Conservation (phyloP, 495 filamentous ascomycete species). For the Aeminium ludgeri region DNA sequence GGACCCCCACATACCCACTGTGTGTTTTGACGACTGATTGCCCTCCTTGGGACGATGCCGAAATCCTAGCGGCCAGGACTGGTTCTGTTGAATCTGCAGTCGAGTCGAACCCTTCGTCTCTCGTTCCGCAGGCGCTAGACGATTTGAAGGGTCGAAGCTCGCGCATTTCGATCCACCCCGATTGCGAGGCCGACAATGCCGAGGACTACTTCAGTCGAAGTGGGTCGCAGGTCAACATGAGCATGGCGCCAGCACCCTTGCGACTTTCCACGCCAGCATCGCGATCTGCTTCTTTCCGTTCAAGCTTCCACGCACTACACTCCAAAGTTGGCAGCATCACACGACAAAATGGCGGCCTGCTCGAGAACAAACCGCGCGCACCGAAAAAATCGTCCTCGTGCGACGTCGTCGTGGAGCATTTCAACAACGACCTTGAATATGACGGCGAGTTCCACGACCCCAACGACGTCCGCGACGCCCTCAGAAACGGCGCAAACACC, state of each 20-base stretch:
- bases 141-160: neutral
- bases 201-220: constrained; percentile 17
- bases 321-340: constrained; percentile 10
- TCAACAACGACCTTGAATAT: neutral
- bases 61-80: neutral
- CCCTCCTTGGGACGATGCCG: neutral
- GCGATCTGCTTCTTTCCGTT: constrained; percentile 11
- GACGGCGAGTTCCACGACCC: neutral
- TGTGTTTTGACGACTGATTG: constrained; percentile 17
- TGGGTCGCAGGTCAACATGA: too few relatives aligned
- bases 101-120: constrained; percentile 1
- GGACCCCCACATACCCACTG: constrained; percentile 21
- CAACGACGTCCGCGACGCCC: neutral
- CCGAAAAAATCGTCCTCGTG: constrained; percentile 14
- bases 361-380: neutral
- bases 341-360: constrained; percentile 15
- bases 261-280: constrained; percentile 11
- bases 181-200: constrained; percentile 22
- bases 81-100: neutral
- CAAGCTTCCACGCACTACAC: constrained; percentile 9
- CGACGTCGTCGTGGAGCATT: constrained; percentile 4
- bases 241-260: constrained; percentile 11
- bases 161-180: constrained; percentile 21
- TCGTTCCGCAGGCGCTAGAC: constrained; percentile 1
- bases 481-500: neutral